Evolutionary conservation across 352 stramenopile genomes (phyloP).

Genomic region (Phytopythium vexans): DNA sequence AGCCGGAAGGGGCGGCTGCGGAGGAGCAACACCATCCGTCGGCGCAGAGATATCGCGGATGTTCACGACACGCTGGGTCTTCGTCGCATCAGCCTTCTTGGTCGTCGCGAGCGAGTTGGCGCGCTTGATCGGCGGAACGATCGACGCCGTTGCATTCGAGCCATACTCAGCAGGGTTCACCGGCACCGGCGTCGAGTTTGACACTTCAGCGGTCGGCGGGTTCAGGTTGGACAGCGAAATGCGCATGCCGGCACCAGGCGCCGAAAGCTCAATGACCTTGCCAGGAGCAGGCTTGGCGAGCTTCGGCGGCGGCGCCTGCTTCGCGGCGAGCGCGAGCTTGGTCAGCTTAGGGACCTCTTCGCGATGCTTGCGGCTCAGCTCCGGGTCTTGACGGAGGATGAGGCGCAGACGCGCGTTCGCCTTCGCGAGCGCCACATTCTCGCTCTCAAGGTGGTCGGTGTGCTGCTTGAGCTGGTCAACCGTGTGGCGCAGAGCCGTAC

Average conservation of each 20-base stretch:
- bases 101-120: conserved; percentile 45
- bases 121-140: conserved; percentile 51
- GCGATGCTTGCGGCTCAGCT: conserved; percentile 80
- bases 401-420: conserved; percentile 79
- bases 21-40: conserved; percentile 10
- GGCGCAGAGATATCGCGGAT: conserved; percentile 48
- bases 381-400: conserved; percentile 80
- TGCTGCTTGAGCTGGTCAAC: conserved; percentile 73
- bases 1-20: not conserved
- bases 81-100: conserved; percentile 59
- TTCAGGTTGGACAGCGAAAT: conserved; percentile 49
- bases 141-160: conserved; percentile 2
- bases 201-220: conserved; percentile 31
- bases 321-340: conserved; percentile 72
- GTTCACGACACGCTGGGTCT: conserved; percentile 77
- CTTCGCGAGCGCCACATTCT: conserved; percentile 84
- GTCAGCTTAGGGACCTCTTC: conserved; percentile 82
- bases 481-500: conserved; percentile 67
- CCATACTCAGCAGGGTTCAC: not conserved
- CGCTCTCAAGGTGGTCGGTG: conserved; percentile 70
- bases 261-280: conserved; percentile 43
- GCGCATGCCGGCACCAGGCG: conserved; percentile 33
- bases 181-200: conserved; percentile 13
- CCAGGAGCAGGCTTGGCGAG: conserved; percentile 13
- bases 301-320: conserved; percentile 51